phyloP scores from a whole-genome alignment of 164 flowering plant species.

The Stephania yunnanensis region DNA sequence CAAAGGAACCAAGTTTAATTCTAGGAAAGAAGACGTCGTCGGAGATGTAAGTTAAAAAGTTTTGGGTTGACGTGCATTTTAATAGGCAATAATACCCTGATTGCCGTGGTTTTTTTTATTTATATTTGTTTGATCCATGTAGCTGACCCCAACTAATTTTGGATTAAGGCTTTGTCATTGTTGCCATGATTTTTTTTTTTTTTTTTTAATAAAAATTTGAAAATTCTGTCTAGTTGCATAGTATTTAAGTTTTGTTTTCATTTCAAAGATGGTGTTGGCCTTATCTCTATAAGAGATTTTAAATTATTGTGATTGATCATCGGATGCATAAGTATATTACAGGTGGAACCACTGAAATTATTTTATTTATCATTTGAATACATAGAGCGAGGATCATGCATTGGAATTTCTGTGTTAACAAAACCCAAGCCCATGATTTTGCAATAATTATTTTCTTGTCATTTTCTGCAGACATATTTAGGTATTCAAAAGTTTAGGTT shows the following conservation, averaged over 20 bases:
- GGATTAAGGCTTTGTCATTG: too few relatives aligned
- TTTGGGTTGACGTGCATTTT: not conserved
- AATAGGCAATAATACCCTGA: not conserved
- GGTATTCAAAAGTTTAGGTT: constrained; percentile 90
- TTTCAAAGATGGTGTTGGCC: too few relatives aligned
- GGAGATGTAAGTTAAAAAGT: constrained; percentile 51
- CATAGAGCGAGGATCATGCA: not conserved
- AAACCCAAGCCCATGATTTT: not conserved
- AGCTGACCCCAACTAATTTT: too few relatives aligned
- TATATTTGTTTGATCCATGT: too few relatives aligned
- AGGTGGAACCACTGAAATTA: too few relatives aligned
- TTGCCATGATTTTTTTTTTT: too few relatives aligned
- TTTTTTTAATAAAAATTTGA: too few relatives aligned
- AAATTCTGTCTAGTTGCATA: too few relatives aligned
- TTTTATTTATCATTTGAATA: not conserved
- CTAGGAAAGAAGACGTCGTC: constrained; percentile 37
- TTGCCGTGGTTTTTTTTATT: not conserved
- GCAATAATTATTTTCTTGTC: not conserved
- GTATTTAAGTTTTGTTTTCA: too few relatives aligned
- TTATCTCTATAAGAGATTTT: too few relatives aligned
- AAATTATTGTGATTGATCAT: too few relatives aligned
- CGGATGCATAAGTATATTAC: too few relatives aligned
- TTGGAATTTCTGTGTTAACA: not conserved
- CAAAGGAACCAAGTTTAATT: constrained; percentile 14
- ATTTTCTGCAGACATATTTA: constrained; percentile 68